phyloP scores from a whole-genome alignment of 306 rosid genomes.

The Cicer bijugum region DNA sequence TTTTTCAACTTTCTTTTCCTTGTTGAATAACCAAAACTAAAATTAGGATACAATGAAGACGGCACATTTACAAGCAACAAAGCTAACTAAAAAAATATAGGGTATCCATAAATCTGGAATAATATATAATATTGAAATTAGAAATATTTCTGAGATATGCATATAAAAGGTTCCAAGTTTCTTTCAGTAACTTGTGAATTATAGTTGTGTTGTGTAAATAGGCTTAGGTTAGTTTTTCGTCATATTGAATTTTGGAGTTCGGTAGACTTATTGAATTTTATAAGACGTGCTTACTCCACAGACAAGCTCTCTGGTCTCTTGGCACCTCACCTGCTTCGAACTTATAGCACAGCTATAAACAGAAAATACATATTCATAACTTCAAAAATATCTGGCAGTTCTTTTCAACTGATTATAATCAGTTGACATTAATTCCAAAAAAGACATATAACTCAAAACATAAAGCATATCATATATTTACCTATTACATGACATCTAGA shows the following conservation, averaged over 20 bases:
- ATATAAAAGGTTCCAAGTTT: slow-evolving; percentile 8
- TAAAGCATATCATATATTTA: slow-evolving; percentile 43
- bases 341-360: slow-evolving; percentile 18
- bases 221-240: not conserved
- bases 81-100: not conserved
- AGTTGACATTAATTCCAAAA: slow-evolving; percentile 3
- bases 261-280: not conserved
- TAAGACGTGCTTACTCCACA: slow-evolving; percentile 6
- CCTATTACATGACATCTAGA: slow-evolving; percentile 75
- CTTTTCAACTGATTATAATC: slow-evolving; percentile 31
- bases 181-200: not conserved
- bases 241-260: not conserved
- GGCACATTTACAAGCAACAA: slow-evolving; percentile 20
- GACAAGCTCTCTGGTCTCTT: slow-evolving; percentile 14
- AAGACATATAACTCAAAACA: slow-evolving; percentile 10
- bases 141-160: not conserved
- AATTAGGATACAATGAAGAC: not conserved
- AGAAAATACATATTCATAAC: not conserved
- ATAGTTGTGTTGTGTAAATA: not conserved
- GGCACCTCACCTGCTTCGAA: not conserved
- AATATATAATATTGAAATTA: not conserved
- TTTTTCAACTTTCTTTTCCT: not conserved
- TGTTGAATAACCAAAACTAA: not conserved
- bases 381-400: slow-evolving; percentile 16
- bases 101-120: not conserved